phyloP scores from a whole-genome alignment of 139 green algal species.

The Coccomyxa sp. region DNA sequence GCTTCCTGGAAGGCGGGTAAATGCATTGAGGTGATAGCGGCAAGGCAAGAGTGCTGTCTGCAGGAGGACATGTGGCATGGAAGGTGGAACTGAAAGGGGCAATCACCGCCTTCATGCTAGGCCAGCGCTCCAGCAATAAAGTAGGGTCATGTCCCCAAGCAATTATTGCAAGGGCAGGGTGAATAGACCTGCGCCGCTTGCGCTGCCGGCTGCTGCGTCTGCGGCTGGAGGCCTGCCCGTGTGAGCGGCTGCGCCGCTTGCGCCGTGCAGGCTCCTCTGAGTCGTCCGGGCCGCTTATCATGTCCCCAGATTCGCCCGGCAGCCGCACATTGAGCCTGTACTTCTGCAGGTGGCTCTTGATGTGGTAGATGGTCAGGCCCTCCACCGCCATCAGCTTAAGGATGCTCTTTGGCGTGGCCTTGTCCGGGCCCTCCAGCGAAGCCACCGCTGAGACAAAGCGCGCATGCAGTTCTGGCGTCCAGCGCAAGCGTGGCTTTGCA shows the following conservation, averaged over 20 bases:
- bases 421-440: slow-evolving; percentile 49
- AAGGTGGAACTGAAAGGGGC: too few species aligned
- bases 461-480: slow-evolving; percentile 70
- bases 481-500: slow-evolving; percentile 57
- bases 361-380: slow-evolving; percentile 86
- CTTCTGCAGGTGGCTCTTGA: slow-evolving; percentile 90
- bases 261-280: slow-evolving; percentile 1
- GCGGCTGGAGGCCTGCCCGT: neutral
- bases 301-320: slow-evolving; percentile 23
- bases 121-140: too few species aligned
- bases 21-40: too few species aligned
- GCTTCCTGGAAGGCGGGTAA: too few species aligned
- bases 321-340: slow-evolving; percentile 82
- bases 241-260: neutral
- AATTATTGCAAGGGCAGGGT: neutral
- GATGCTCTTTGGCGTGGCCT: slow-evolving; percentile 56
- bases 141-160: neutral
- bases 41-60: too few species aligned
- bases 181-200: neutral
- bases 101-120: too few species aligned
- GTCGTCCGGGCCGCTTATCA: neutral
- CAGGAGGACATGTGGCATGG: too few species aligned
- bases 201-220: slow-evolving; percentile 5
- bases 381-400: slow-evolving; percentile 53
- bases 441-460: slow-evolving; percentile 67